Base-by-base conservation (phyloP, 768 basidiomycete species). In the Pleurotus cornucopiae region DNA sequence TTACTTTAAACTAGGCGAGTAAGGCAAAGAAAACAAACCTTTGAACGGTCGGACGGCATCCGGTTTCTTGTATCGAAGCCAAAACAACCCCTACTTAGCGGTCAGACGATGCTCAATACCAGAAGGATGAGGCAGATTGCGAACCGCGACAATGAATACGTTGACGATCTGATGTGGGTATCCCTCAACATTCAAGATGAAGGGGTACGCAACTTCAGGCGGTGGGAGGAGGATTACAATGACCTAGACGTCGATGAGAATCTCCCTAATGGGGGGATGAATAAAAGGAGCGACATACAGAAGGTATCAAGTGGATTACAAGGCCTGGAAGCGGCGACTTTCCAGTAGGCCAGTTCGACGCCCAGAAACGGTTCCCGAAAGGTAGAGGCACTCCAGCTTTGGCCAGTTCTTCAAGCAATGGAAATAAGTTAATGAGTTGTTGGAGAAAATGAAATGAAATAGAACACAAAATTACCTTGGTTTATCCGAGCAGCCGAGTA, bases 361-460 rank as follows among this genome's bases (percentile, higher is more conserved):
- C 83, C 82, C 81, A 83, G 61, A 84, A 80, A 21, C 65, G 73
- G 59, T 79, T 83, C 2, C 80, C 80, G 52, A 82, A 82, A 0
- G 82, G 82, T 0, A 84, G 72, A 9, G 82, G 82, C n/a, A 84
- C 69, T 1, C 83, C 83, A 62, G 83, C 83, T 58, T 85, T 85
- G 4, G 83, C 83, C 3, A 85, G 75, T 52, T 84, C 83, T 78
- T 53, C 30, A 49, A 2, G 39, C 18, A 26, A 13, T 12, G 26
- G 49, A 3, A 23, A 41, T 37, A 30, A 23, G 56, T 20, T n/a
- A 6, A 1, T 2, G n/a, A 5, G 11, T 44, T 44, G 11, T 16
- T 9, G 20, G 43, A 44, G 30, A 55, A 38, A 20, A 30, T 4
- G 14, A 25, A 13, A 18, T 38, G 39, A 58, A 4, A 44, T 12